Base-by-base conservation (phyloP, 2,329 filamentous ascomycete species). In the Albophoma yamanashiensis region DNA sequence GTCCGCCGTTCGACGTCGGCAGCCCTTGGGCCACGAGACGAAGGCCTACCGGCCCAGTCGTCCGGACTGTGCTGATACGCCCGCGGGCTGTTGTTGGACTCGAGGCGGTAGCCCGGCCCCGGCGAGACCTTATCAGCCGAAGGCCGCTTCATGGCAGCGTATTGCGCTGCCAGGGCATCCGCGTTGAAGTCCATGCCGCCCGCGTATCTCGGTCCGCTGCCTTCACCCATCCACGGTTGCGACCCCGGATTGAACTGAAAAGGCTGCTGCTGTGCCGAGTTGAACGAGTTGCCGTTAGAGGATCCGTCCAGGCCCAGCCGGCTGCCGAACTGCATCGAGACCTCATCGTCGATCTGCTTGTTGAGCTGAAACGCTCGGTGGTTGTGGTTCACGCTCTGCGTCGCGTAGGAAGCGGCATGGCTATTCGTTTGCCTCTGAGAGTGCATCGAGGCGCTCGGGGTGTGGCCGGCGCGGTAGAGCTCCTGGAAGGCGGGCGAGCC, bases 211-310 rank as follows among this genome's bases (percentile, higher is more conserved):
- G 68, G 64, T 14, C 60, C 58, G 42, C 55, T 55, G 17, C 53
- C 58, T 17, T 78, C 73, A 9, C 69, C 68, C 56, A 70, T 70
- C 79, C 80, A 83, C 3, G 78, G 63, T 63, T 78, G 76, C 6
- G 78, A 78, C 9, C 70, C 73, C 1, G 79, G 76, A 62, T 82
- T 80, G 62, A 78, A 69, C 62, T 78, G 77, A 64, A 80, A 80
- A 7, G 74, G 69, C 57, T 75, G 75, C 57, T 75, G 75, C 2
- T 68, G 66, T 15, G 67, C 62, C 27, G 69, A 68, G 45, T 70
- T 69, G 63, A 70, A 72, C 8, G 63, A 58, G 5, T 67, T 61
- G 15, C 61, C 61, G 25, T 62, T 58, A 14, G 62, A 60, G 3
- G 66, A 57, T 36, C 73, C 72, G 20, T 75, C 72, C 25, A 80